Conservation (phyloP, 2,329 filamentous ascomycete genomes). For the Lecanicillium sp. region DNA sequence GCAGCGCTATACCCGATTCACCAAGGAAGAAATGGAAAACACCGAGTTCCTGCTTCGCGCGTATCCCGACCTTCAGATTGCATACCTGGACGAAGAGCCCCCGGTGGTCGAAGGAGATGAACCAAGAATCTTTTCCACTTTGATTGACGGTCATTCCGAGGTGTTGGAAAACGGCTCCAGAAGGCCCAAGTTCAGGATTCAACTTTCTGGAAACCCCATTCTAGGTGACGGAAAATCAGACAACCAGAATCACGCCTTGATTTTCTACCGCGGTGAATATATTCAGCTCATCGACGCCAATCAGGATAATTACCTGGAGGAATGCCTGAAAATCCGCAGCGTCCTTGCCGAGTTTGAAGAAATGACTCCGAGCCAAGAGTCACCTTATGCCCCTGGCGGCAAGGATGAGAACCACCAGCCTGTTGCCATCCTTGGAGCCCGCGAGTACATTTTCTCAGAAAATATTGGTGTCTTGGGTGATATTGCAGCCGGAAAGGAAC, state of each 20-base stretch:
- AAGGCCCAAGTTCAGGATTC: slow-evolving; percentile 91
- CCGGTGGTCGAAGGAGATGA: slow-evolving; percentile 86
- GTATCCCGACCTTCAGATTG: slow-evolving; percentile 95
- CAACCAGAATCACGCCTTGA: slow-evolving; percentile 96
- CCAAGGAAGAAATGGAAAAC: slow-evolving; percentile 99
- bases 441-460: slow-evolving; percentile 99
- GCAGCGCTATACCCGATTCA: slow-evolving; percentile 98
- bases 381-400: slow-evolving; percentile 90
- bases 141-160: slow-evolving; percentile 96
- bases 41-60: slow-evolving; percentile 95
- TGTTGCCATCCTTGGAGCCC: slow-evolving; percentile 94
- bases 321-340: slow-evolving; percentile 96
- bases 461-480: slow-evolving; percentile 99
- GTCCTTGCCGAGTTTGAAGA: slow-evolving; percentile 97
- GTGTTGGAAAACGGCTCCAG: slow-evolving; percentile 96
- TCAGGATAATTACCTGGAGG: slow-evolving; percentile 98
- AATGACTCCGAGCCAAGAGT: slow-evolving; percentile 93
- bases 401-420: slow-evolving; percentile 68
- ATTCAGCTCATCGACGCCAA: slow-evolving; percentile 99
- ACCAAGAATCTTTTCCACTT: slow-evolving; percentile 85
- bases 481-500: slow-evolving; percentile 96
- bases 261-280: slow-evolving; percentile 99
- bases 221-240: slow-evolving; percentile 98
- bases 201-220: slow-evolving; percentile 96
- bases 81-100: slow-evolving; percentile 92